Conservation (phyloP, 352 stramenopile genomes). For the Globisporangium parvum region DNA sequence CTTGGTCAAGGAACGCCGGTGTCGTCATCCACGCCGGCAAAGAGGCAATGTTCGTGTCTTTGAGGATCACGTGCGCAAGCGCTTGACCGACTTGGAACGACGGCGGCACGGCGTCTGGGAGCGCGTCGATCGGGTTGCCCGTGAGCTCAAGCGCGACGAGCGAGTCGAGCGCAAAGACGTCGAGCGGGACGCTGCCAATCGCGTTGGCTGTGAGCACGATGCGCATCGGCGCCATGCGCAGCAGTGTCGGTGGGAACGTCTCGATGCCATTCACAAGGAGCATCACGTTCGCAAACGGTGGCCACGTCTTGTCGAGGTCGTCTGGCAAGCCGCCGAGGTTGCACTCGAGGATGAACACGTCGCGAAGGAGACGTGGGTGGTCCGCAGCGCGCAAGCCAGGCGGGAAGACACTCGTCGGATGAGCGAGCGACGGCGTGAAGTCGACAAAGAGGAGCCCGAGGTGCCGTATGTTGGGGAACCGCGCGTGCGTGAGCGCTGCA, state of each 20-base stretch:
- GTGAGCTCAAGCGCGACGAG: conserved; percentile 9
- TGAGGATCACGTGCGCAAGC: conserved; percentile 8
- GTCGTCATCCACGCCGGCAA: conserved; percentile 14
- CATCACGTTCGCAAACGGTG: conserved; percentile 7
- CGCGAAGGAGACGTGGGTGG: background rate
- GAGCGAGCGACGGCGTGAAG: conserved; percentile 7
- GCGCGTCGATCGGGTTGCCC: background rate
- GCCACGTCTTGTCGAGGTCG: conserved; percentile 3
- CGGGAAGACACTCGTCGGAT: conserved; percentile 3
- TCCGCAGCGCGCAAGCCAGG: conserved; percentile 7
- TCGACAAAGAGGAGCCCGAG: conserved; percentile 3
- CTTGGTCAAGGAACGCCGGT: conserved; percentile 4
- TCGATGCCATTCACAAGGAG: conserved; percentile 9
- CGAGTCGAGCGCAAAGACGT: conserved; percentile 9
- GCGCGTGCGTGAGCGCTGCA: conserved; percentile 6
- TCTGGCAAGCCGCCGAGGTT: conserved; percentile 2
- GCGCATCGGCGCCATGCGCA: conserved; percentile 11
- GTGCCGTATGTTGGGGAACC: conserved; percentile 8
- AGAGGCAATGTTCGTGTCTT: conserved; percentile 7
- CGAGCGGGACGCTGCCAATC: conserved; percentile 1
- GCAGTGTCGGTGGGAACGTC: background rate
- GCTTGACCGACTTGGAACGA: conserved; percentile 1
- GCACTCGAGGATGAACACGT: conserved; percentile 5
- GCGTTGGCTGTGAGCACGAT: conserved; percentile 12
- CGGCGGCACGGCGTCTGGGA: conserved; percentile 5